A percentile compares a stretch with the other conserved stretches of the same genome.
These are phyloP conservation scores for Verticillium nonalfalfae DNA, from an alignment of 2,329 filamentous ascomycete genomes.

Conservation along the genomic window DNA sequence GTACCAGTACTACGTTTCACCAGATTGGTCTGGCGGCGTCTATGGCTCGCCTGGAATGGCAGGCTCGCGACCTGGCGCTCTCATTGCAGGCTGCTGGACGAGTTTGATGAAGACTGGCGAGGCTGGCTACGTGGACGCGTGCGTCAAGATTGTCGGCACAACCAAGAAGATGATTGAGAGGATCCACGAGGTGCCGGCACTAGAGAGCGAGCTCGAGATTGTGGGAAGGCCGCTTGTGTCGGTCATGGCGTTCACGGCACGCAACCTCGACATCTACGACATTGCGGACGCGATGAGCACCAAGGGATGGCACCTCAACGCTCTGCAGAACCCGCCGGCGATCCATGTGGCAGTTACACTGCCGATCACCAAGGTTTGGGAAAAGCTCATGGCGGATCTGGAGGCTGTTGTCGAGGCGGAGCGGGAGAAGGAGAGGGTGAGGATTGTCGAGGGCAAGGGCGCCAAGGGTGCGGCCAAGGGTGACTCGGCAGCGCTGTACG, in stretches of 20 bases:
- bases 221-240: constrained; percentile 82
- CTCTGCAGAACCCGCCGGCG: constrained; percentile 82
- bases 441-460: constrained; percentile 62
- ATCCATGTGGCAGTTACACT: constrained; percentile 93
- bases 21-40: constrained; percentile 92
- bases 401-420: constrained; percentile 63
- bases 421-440: constrained; percentile 72
- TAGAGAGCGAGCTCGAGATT: constrained; percentile 69
- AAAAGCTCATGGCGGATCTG: constrained; percentile 69
- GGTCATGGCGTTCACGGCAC: constrained; percentile 82
- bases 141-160: constrained; percentile 79
- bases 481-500: constrained; percentile 84
- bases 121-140: constrained; percentile 79
- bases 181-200: constrained; percentile 60
- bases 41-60: constrained; percentile 92
- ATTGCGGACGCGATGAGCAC: constrained; percentile 81
- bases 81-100: constrained; percentile 96
- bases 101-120: constrained; percentile 85
- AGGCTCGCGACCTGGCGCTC: constrained; percentile 82
- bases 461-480: constrained; percentile 62
- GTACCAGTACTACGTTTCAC: constrained; percentile 94
- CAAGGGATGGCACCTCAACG: constrained; percentile 93
- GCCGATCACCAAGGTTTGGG: constrained; percentile 75
- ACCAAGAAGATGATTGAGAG: constrained; percentile 76
- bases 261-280: constrained; percentile 87